Base-by-base conservation (phyloP, 106 monocot species). In the Dendrobium catenatum region DNA sequence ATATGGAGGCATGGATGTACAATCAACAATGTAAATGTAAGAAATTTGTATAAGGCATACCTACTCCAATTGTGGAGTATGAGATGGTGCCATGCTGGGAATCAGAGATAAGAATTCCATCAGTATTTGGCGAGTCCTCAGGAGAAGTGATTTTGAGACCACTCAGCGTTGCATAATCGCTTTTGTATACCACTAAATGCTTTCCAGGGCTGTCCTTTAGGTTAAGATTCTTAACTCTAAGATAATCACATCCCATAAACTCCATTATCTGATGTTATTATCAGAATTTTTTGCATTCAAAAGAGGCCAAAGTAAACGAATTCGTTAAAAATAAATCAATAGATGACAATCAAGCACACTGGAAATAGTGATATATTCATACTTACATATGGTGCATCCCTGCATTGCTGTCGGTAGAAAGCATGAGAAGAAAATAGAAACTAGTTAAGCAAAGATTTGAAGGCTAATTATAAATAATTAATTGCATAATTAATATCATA, bases 161-260 rank as follows among this genome's bases (percentile, higher is more conserved):
- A 41, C 22, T 41, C 46, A 81, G 5, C 22, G 19, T 19, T 4
- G 1, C 56, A 54, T 29, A 20, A 40, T 75, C 42, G 33, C 73
- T 41, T 29, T 75, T 55, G 42, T 81, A 75, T 3, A 81, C 55
- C 6, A 74, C 81, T 24, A 81, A 55, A 59, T 81, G 73, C 81
- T 81, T 81, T 4, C 74, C 81, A 41, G 81, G 81, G 48, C 81
- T 81, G 24, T 81, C 68, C 42, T 49, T 81, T 9, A 81, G 33
- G 8, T 19, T 18, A 16, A 81, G 20, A 29, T 55, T 55, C 37
- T 24, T 81, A 55, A 81, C 11, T 24, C 55, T 20, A 48, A 81
- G 81, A 2, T 41, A 33, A 41, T 55, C 19, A 55, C 81, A 81
- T 33, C 74, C 74, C 73, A 76, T 43, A 19, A 82, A 59, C 41